A percentile compares a stretch with the other conserved stretches of the same genome.
These are phyloP conservation scores for Clonostachys rhizophaga DNA, from an alignment of 2,329 filamentous ascomycete genomes.

Conservation along the genomic window DNA sequence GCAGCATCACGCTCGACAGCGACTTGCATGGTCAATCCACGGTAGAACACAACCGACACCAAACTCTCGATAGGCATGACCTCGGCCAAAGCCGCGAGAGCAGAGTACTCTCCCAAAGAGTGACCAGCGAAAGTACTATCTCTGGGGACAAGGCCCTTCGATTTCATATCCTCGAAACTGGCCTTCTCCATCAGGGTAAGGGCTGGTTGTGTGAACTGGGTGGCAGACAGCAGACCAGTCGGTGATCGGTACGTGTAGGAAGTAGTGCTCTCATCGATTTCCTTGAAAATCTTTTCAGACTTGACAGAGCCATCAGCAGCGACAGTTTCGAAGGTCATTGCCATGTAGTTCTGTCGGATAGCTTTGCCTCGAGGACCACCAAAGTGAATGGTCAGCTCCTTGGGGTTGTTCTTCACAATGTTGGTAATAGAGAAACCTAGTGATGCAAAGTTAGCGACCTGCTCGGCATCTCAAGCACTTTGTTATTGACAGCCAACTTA, in stretches of 20 bases:
- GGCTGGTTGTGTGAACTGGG: slow-evolving; percentile 96
- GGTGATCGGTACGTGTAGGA: slow-evolving; percentile 98
- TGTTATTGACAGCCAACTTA: slow-evolving; percentile 33
- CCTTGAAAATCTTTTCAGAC: slow-evolving; percentile 99
- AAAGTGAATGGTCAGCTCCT: slow-evolving; percentile 97
- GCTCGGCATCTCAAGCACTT: neutral
- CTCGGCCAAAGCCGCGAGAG: slow-evolving; percentile 89
- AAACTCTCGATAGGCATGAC: slow-evolving; percentile 99
- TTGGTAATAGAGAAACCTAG: slow-evolving; percentile 92
- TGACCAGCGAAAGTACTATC: slow-evolving; percentile 98
- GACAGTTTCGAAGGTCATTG: slow-evolving; percentile 99
- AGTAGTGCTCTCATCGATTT: slow-evolving; percentile 85
- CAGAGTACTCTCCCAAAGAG: slow-evolving; percentile 97
- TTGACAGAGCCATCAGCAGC: slow-evolving; percentile 88
- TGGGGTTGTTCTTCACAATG: slow-evolving; percentile 99
- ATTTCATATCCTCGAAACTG: slow-evolving; percentile 97
- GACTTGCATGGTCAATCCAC: slow-evolving; percentile 98
- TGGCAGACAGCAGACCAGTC: slow-evolving; percentile 89
- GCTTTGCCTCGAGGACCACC: slow-evolving; percentile 95
- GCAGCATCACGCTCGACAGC: slow-evolving; percentile 92
- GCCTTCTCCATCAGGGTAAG: slow-evolving; percentile 99
- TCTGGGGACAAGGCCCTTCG: slow-evolving; percentile 90
- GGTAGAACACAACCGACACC: slow-evolving; percentile 98
- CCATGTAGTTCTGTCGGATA: slow-evolving; percentile 98
- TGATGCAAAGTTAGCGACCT: slow-evolving; percentile 1